Evolutionary conservation across 768 basidiomycete species (phyloP), one percentile per base, ranked within the genome.

Genomic region (Suillus clintonianus): DNA sequence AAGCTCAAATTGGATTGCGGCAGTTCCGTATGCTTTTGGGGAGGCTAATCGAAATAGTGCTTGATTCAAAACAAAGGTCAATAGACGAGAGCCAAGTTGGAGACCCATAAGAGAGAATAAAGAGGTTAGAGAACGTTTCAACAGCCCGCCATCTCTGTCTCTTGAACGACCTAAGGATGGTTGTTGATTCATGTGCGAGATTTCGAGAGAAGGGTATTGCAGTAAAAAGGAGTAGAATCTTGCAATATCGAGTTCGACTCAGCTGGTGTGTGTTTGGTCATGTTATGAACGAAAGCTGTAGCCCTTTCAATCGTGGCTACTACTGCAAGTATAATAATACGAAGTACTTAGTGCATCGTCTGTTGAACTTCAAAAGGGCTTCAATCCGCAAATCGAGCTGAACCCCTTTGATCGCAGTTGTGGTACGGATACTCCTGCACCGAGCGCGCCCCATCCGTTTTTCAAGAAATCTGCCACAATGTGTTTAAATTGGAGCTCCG

Each of bases 1-100:
- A 32, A 98, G 85, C 73, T 99, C 97, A 76, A 99, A 95, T 70
- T 97, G 96, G 65, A 99, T 91, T 0, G 94, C 87, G 17, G 94
- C 95, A 0, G 92, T 95, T 11, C 97, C 91, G 72, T 94, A 96
- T 15, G 89, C 90, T 39, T 86, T 85, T 1, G 96, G 95, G 0
- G 94, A 89, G 2, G 91, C 89, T 34, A 95, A 81, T 1, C 94
- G 88, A 45, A 98, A 81, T 14, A 98, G 82, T 0, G 86, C 85
- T 75, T 97, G 96, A 76, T 99, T 99, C 30, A 99, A 83, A 5
- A 82, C 72, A 74, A 97, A 99, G 0, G 97, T 98, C 71, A 95
- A 82, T 4, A 91, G 68, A 0, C 97, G 85, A 59, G 95, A 92
- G 62, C 90, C 80, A 37, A 97, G 81, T 71, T 99, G 97, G 19